Evolutionary conservation across 805 yeast genomes (phyloP).

Genomic region (Monosporozyma solicola): DNA sequence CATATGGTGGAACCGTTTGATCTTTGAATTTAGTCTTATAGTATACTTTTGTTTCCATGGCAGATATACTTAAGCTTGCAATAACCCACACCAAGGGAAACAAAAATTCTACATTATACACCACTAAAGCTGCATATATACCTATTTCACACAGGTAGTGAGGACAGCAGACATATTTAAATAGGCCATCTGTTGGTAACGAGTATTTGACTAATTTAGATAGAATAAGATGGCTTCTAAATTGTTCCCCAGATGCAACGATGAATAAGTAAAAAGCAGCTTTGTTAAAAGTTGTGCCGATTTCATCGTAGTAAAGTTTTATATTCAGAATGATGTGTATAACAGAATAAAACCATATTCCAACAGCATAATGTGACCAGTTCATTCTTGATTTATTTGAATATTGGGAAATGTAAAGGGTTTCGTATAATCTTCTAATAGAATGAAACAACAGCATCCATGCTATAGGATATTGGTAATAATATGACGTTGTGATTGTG

Average conservation of each 20-base stretch:
- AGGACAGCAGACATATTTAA: slow-evolving; percentile 47
- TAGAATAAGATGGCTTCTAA: slow-evolving; percentile 40
- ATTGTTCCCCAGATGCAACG: slow-evolving; percentile 26
- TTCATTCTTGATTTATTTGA: slow-evolving; percentile 46
- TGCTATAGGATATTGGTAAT: slow-evolving; percentile 12
- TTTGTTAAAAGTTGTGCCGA: slow-evolving; percentile 8
- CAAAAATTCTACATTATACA: slow-evolving; percentile 12
- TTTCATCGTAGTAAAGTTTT: slow-evolving; percentile 18
- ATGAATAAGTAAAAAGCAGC: slow-evolving; percentile 17
- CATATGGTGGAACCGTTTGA: slow-evolving; percentile 11
- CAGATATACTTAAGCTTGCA: slow-evolving; percentile 46
- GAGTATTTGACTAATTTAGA: slow-evolving; percentile 46
- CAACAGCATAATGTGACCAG: slow-evolving; percentile 57
- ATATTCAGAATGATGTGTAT: slow-evolving; percentile 35
- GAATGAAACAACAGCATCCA: slow-evolving; percentile 41
- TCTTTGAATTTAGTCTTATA: slow-evolving; percentile 30
- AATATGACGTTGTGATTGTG: slow-evolving; percentile 9
- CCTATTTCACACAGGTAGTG: slow-evolving; percentile 62
- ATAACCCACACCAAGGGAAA: slow-evolving; percentile 28
- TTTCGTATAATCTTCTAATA: slow-evolving; percentile 46
- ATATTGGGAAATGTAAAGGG: slow-evolving; percentile 41
- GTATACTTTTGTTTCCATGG: slow-evolving; percentile 42
- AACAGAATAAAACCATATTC: slow-evolving; percentile 47
- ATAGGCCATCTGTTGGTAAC: slow-evolving; percentile 44
- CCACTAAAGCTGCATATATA: slow-evolving; percentile 37